These are phyloP conservation scores for Hygrocybe punicea DNA, from an alignment of 768 basidiomycete genomes.

Conservation along the genomic window DNA sequence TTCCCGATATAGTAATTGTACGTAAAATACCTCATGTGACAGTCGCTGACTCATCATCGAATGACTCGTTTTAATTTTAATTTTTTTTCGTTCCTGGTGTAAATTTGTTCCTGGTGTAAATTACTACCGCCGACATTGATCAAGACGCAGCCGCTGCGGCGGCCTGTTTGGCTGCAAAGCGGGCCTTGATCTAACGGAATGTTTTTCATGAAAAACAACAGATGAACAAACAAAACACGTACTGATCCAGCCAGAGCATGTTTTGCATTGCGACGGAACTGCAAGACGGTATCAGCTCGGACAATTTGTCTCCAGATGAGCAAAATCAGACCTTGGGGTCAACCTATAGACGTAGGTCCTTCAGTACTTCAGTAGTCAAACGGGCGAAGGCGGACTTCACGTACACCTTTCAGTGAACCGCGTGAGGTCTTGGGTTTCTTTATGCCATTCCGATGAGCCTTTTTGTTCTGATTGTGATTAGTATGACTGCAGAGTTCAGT, in stretches of 20 bases:
- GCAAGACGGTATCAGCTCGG: constrained; percentile 14
- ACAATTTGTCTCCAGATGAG: constrained; percentile 4
- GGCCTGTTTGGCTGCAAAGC: constrained; percentile 53
- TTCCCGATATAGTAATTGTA: no score
- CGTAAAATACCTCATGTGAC: no score
- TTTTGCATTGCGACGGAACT: constrained; percentile 85
- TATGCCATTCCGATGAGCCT: constrained; percentile 98
- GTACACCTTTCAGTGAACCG: constrained; percentile 84
- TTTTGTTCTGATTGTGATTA: constrained; percentile 94
- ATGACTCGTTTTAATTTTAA: not conserved
- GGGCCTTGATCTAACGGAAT: constrained; percentile 57
- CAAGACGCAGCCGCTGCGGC: constrained; percentile 35
- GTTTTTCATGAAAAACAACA: not conserved
- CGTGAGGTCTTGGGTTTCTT: constrained; percentile 68
- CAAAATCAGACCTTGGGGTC: constrained; percentile 66
- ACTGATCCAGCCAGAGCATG: constrained; percentile 75
- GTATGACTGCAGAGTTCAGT: constrained; percentile 56
- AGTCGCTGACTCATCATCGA: no score
- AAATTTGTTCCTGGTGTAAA: no score
- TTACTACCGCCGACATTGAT: not conserved
- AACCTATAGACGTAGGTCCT: constrained; percentile 47
- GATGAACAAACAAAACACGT: constrained; percentile 11
- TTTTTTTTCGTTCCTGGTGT: no score
- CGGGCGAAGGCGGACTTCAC: constrained; percentile 33
- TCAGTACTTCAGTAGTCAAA: constrained; percentile 5